Percentiles rank a stretch among this genome's conserved stretches.
phyloP scores from a whole-genome alignment of 129 eudicot genomes.

The Helianthus annuus region HanXRQr2.0-SUNRISE NC_035442.2:126446105-126446604 shows the following conservation, averaged over 20 bases:
- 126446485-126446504: conserved; percentile 48
- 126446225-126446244: not conserved
- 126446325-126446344: too few relatives aligned
- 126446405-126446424: not conserved
- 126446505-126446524: conserved; percentile 46
- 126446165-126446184: too few relatives aligned
- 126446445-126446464: conserved; percentile 31
- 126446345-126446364: not conserved
- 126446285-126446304: too few relatives aligned
- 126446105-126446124: too few relatives aligned
- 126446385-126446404: not conserved
- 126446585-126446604: conserved; percentile 35
- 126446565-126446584: conserved; percentile 18
- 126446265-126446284: too few relatives aligned
- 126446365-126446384: not conserved
- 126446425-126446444: conserved; percentile 73
- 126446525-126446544: conserved; percentile 42
- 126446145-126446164: too few relatives aligned
- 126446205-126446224: too few relatives aligned
- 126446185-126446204: too few relatives aligned
- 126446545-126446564: conserved; percentile 30
- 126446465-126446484: conserved; percentile 53
- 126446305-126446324: too few relatives aligned
- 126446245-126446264: too few relatives aligned
- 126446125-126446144: too few relatives aligned